Evolutionary conservation across 2,329 filamentous ascomycete species (phyloP), one percentile per base, ranked within the genome.

Genomic region (Colletotrichum costaricense): DNA sequence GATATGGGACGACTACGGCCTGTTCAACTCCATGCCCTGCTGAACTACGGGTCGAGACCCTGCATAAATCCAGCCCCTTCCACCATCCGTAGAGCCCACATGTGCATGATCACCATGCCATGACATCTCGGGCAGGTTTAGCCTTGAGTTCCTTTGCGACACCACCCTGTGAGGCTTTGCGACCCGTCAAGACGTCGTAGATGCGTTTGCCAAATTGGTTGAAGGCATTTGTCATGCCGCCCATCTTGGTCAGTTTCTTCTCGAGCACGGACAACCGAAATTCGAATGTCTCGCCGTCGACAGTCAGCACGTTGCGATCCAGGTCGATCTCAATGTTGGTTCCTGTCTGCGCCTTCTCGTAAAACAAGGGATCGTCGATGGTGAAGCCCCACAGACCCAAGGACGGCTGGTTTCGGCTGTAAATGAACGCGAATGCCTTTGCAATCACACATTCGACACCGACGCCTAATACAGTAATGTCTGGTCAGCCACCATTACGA

Each of bases 381-480:
- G 77, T 79, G 60, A 87, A 84, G 0, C 84, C 84, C 19, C 87
- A 74, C 0, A 87, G 80, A 0, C 86, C 86, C 0, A 87, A 76
- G 46, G 79, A 85, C 0, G 85, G 83, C 78, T 84, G 82, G 75
- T 88, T 87, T 2, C 84, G 81, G 7, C 79, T 79, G 67, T 84
- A 87, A 70, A 87, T 87, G 76, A 87, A 87, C 0, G 84, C 81
- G 69, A 86, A 87, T 0, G 82, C 84, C 59, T 80, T 76, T 1
- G 84, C 85, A 66, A 87, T 85, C 1, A 87, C 84, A 64, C 82
- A 84, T 74, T 83, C 72, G 1, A 86, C 80, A 1, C 82, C 83
- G 30, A 66, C 75, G 77, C 81, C 67, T 70, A 38, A 26, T 7
- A 7, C 38, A 12, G 16, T 42, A 16, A 8, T n/a, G 42, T 49